phyloP scores from a whole-genome alignment of 1,284 basidiomycete genomes.

The Ustilago curta region DNA sequence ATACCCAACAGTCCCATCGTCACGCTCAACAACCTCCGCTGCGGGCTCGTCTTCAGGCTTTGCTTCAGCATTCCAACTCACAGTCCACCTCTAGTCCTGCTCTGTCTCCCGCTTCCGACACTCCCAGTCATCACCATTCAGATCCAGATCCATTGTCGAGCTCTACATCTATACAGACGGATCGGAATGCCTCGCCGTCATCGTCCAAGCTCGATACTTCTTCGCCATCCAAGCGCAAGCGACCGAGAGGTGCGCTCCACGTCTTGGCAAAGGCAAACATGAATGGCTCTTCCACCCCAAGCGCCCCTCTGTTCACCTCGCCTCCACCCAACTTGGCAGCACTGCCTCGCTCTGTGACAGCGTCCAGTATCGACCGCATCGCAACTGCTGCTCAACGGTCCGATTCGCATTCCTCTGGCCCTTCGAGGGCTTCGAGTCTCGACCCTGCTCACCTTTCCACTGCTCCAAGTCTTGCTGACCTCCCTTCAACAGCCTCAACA shows the following conservation, averaged over 20 bases:
- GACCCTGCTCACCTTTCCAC: slow-evolving; percentile 28
- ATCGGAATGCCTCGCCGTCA: slow-evolving; percentile 7
- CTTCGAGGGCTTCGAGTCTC: slow-evolving; percentile 39
- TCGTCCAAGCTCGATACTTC: slow-evolving; percentile 2
- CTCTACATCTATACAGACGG: slow-evolving; percentile 29
- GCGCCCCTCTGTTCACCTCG: slow-evolving; percentile 7
- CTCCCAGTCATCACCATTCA: slow-evolving; percentile 20
- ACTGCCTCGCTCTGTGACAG: slow-evolving; percentile 27
- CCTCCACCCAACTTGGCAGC: slow-evolving; percentile 24
- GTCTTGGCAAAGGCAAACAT: slow-evolving; percentile 11
- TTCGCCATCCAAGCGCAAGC: slow-evolving; percentile 2
- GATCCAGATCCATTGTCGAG: slow-evolving; percentile 19
- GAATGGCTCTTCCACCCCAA: not conserved
- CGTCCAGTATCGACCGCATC: slow-evolving; percentile 19
- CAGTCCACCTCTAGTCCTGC: slow-evolving; percentile 33
- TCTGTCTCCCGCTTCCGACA: slow-evolving; percentile 30
- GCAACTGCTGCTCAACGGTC: slow-evolving; percentile 4
- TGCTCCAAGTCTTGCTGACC: not conserved
- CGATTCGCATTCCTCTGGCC: slow-evolving; percentile 15
- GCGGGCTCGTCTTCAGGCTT: slow-evolving; percentile 34
- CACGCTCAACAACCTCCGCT: slow-evolving; percentile 26
- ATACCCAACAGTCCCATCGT: not conserved
- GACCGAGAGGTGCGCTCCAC: slow-evolving; percentile 27
- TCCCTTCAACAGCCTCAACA: not conserved
- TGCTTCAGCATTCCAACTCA: slow-evolving; percentile 34